A percentile compares a stretch with the other conserved stretches of the same genome.
Conservation (phyloP, 2,329 filamentous ascomycete species). For the Beauveria caledonica region DNA sequence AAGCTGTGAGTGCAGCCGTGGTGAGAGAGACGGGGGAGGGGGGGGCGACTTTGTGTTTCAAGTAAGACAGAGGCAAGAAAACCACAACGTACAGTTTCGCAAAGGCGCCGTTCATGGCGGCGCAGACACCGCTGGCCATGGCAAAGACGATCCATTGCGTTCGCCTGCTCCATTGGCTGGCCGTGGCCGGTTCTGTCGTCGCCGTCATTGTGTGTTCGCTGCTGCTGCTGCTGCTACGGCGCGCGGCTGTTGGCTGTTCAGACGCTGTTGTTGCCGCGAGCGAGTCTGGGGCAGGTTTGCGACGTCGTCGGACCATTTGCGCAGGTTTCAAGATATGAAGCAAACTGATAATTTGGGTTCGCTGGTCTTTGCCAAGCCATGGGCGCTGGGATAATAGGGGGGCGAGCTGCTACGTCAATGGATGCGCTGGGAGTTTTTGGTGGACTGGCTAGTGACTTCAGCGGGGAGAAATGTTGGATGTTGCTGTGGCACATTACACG, state of each 20-base stretch:
- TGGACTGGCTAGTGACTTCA: neutral
- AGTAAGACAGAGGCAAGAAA: too few species aligned
- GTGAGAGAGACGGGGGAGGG: too few species aligned
- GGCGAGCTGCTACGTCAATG: neutral
- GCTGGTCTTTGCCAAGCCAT: neutral
- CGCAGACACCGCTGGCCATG: conserved; percentile 66
- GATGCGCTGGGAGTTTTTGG: neutral
- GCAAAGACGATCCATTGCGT: conserved; percentile 60
- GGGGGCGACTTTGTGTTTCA: too few species aligned
- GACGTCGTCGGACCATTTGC: conserved; percentile 23
- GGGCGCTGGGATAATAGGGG: conserved; percentile 2
- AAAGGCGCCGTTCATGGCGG: conserved; percentile 75
- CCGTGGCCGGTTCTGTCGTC: conserved; percentile 7
- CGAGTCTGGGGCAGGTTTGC: conserved; percentile 1
- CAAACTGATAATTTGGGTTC: neutral
- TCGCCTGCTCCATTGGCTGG: conserved; percentile 23
- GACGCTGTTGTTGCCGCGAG: conserved; percentile 9
- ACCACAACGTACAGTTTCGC: conserved; percentile 60
- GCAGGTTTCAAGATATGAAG: conserved; percentile 4
- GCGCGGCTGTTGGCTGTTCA: neutral
- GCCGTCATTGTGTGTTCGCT: neutral
- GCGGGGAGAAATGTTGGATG: neutral
- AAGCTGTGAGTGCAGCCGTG: neutral
- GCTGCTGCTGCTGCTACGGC: too few species aligned
- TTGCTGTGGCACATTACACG: neutral